Conservation (phyloP, 345 rosid species). For the Bretschneidera sinensis region DNA sequence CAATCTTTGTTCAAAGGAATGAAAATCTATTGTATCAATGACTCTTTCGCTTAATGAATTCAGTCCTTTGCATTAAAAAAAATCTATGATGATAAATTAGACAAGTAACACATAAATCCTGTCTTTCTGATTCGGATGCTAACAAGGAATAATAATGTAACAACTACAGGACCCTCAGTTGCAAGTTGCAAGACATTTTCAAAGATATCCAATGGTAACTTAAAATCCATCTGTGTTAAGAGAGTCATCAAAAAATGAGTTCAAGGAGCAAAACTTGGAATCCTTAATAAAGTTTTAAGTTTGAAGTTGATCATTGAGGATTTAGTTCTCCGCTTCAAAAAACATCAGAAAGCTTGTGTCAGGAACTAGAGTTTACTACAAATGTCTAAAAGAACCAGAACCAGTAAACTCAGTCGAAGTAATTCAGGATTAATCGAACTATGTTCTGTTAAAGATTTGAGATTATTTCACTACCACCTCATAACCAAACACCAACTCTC, state of each 20-base stretch:
- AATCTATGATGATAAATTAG: too few species aligned
- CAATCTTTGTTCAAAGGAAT: too few species aligned
- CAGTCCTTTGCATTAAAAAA: too few species aligned
- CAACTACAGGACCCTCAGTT: too few species aligned
- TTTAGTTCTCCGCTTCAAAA: too few species aligned
- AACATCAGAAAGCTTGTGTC: neutral
- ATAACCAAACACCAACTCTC: neutral
- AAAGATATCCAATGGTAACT: constrained; percentile 62
- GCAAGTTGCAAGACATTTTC: constrained; percentile 91
- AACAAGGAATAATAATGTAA: too few species aligned
- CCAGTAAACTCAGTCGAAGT: neutral
- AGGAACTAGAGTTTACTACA: neutral
- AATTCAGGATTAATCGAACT: neutral
- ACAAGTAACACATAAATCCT: too few species aligned
- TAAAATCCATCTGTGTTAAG: constrained; percentile 85
- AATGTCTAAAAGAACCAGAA: too few species aligned
- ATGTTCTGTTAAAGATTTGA: neutral
- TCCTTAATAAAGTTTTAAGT: neutral
- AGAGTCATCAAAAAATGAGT: constrained; percentile 1
- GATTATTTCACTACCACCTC: neutral
- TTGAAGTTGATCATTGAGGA: neutral
- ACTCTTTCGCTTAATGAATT: too few species aligned
- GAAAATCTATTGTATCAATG: too few species aligned
- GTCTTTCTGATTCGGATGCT: too few species aligned
- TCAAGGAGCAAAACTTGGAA: neutral